Conservation (phyloP, 805 yeast species). For the Pichia exigua region DNA sequence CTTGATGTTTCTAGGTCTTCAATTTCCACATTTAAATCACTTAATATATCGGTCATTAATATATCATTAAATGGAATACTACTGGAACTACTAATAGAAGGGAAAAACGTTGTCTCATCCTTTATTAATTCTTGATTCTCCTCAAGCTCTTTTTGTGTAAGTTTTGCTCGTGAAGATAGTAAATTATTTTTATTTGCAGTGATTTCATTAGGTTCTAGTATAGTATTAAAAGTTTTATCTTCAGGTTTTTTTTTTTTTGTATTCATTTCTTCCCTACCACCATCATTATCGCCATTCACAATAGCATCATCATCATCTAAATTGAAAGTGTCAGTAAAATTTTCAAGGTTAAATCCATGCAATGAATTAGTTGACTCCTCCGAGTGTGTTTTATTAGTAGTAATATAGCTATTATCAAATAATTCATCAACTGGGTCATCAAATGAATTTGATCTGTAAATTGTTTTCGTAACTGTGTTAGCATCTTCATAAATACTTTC, state of each 20-base stretch:
- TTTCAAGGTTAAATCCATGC: slow-evolving; percentile 4
- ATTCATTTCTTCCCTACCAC: neutral
- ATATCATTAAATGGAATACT: slow-evolving; percentile 7
- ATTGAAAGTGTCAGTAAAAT: slow-evolving; percentile 5
- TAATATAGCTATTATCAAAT: neutral
- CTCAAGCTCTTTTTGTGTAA: neutral
- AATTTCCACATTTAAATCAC: neutral
- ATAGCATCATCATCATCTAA: neutral
- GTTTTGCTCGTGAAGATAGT: neutral
- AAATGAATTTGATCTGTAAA: slow-evolving; percentile 9
- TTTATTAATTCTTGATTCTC: neutral
- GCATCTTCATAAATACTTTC: slow-evolving; percentile 10
- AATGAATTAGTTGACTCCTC: neutral
- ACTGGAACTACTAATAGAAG: neutral
- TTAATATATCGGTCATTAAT: neutral
- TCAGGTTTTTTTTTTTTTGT: too few relatives aligned
- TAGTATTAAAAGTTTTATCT: neutral
- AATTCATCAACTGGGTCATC: neutral
- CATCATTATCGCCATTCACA: neutral
- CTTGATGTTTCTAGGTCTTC: neutral
- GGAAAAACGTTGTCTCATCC: neutral
- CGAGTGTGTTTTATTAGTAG: neutral
- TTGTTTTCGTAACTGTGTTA: slow-evolving; percentile 7
- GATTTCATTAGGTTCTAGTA: neutral
- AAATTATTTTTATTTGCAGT: neutral